phyloP scores from a whole-genome alignment of 1,284 basidiomycete species.

The Farysia itapuensis region DNA sequence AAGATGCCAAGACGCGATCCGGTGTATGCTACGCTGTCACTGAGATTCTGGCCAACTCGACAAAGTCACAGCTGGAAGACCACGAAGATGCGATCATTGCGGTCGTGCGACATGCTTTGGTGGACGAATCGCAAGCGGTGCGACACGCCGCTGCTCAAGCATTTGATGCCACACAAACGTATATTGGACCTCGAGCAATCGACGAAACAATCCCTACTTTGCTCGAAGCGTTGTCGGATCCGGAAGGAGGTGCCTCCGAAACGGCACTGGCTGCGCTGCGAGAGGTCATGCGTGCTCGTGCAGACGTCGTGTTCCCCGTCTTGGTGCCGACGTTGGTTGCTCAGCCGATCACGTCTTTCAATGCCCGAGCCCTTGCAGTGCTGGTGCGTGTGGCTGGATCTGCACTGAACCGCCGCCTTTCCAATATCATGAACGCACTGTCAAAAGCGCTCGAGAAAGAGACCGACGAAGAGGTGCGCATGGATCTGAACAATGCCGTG shows the following conservation, averaged over 20 bases:
- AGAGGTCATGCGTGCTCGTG: slow-evolving; percentile 68
- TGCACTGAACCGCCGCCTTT: slow-evolving; percentile 69
- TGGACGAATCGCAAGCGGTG: slow-evolving; percentile 85
- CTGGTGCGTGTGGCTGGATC: slow-evolving; percentile 90
- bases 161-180: slow-evolving; percentile 89
- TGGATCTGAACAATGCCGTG: slow-evolving; percentile 32
- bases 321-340: slow-evolving; percentile 89
- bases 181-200: slow-evolving; percentile 85
- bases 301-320: slow-evolving; percentile 89
- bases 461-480: slow-evolving; percentile 35
- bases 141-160: slow-evolving; percentile 87
- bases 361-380: slow-evolving; percentile 85
- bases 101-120: slow-evolving; percentile 73
- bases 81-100: slow-evolving; percentile 87
- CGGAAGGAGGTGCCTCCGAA: slow-evolving; percentile 72
- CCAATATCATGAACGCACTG: slow-evolving; percentile 50
- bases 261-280: slow-evolving; percentile 87
- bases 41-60: slow-evolving; percentile 86
- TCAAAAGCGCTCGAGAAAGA: slow-evolving; percentile 49
- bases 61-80: slow-evolving; percentile 80
- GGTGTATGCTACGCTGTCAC: slow-evolving; percentile 85
- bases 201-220: slow-evolving; percentile 96
- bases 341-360: slow-evolving; percentile 90
- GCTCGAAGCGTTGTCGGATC: slow-evolving; percentile 73
- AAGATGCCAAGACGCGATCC: slow-evolving; percentile 75